A percentile compares a stretch with the other conserved stretches of the same genome.
Evolutionary conservation across 2,329 filamentous ascomycete species (phyloP).

Genomic region (Neoscytalidium dimidiatum): DNA sequence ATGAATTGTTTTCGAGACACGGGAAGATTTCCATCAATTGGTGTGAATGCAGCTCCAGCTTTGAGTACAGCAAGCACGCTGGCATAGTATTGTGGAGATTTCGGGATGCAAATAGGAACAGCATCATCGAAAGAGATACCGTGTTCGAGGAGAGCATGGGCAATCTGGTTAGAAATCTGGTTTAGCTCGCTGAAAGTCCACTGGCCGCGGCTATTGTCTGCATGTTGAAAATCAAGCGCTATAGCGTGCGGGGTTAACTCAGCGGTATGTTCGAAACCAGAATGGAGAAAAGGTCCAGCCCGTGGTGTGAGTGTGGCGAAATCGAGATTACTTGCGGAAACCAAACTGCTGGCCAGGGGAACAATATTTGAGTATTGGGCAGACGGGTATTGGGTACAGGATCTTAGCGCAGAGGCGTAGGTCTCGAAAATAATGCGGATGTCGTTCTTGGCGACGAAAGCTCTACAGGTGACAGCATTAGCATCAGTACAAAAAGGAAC

Average conservation of each 20-base stretch:
- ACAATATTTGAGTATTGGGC: slow-evolving; percentile 28
- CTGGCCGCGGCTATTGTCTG: slow-evolving; percentile 29
- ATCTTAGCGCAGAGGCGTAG: slow-evolving; percentile 30
- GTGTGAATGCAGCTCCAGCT: slow-evolving; percentile 40
- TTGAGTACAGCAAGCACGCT: slow-evolving; percentile 43
- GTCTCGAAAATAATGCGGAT: slow-evolving; percentile 31
- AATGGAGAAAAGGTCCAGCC: slow-evolving; percentile 34
- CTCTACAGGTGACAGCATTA: not conserved
- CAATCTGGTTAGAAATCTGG: slow-evolving; percentile 34
- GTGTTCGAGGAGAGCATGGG: slow-evolving; percentile 30
- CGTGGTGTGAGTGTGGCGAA: slow-evolving; percentile 19
- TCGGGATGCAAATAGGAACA: slow-evolving; percentile 37
- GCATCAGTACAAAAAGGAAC: too few relatives aligned
- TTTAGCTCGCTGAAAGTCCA: slow-evolving; percentile 38
- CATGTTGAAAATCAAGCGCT: slow-evolving; percentile 42
- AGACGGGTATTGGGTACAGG: slow-evolving; percentile 28
- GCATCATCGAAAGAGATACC: slow-evolving; percentile 33
- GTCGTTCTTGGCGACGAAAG: slow-evolving; percentile 31
- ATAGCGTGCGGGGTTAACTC: slow-evolving; percentile 28
- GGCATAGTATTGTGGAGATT: slow-evolving; percentile 38
- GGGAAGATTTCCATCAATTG: slow-evolving; percentile 38
- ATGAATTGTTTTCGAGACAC: slow-evolving; percentile 37
- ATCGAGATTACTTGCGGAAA: slow-evolving; percentile 30
- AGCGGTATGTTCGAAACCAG: slow-evolving; percentile 41
- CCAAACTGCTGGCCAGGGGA: slow-evolving; percentile 26